Conservation (phyloP, 352 stramenopile genomes). For the Globisporangium spinosum region DNA sequence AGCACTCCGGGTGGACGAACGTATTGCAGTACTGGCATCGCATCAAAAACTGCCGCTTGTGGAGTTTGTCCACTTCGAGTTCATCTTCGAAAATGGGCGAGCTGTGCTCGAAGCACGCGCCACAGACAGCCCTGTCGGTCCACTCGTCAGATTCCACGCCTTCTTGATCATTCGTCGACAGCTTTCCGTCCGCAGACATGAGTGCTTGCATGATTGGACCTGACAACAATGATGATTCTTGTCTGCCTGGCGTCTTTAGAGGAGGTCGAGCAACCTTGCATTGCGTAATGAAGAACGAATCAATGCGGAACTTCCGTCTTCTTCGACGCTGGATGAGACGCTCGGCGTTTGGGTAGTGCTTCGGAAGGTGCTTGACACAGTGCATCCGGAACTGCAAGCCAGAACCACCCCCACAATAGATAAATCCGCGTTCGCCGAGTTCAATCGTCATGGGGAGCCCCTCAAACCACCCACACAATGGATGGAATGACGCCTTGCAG, state of each 20-base stretch:
- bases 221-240: slow-evolving; percentile 38
- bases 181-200: slow-evolving; percentile 37
- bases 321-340: slow-evolving; percentile 41
- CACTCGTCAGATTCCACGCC: slow-evolving; percentile 29
- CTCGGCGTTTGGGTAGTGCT: slow-evolving; percentile 42
- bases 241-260: slow-evolving; percentile 10
- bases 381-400: slow-evolving; percentile 68
- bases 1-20: slow-evolving; percentile 79
- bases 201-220: slow-evolving; percentile 54
- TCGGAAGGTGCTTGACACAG: slow-evolving; percentile 55
- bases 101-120: slow-evolving; percentile 73
- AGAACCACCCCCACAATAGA: slow-evolving; percentile 71
- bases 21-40: slow-evolving; percentile 85
- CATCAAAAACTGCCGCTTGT: slow-evolving; percentile 78
- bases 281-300: slow-evolving; percentile 64
- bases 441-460: slow-evolving; percentile 70
- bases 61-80: slow-evolving; percentile 48
- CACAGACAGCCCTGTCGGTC: slow-evolving; percentile 70
- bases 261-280: slow-evolving; percentile 36
- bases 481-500: slow-evolving; percentile 71
- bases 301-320: slow-evolving; percentile 63
- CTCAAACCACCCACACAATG: slow-evolving; percentile 84
- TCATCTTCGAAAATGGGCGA: slow-evolving; percentile 43
- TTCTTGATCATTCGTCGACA: slow-evolving; percentile 16
- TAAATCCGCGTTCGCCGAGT: slow-evolving; percentile 39